Conservation (phyloP, 129 eudicot genomes). For the Logfia minima region DNA sequence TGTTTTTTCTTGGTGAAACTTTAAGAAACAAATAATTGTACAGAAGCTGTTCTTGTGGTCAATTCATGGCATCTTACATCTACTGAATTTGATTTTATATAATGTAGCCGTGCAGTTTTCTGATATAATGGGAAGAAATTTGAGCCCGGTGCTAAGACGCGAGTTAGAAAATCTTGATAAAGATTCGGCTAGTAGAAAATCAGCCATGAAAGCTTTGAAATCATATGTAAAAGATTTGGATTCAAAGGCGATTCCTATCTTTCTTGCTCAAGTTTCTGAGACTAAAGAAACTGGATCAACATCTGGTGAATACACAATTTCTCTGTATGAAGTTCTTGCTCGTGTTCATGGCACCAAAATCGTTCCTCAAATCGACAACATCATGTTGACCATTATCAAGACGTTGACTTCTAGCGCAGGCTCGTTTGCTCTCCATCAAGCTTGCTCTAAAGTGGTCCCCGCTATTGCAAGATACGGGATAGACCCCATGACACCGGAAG, state of each 20-base stretch:
- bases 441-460: constrained; percentile 94
- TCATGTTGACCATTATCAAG: constrained; percentile 71
- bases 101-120: background rate
- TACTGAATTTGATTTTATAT: background rate
- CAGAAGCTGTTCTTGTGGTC: background rate
- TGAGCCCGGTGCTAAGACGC: constrained; percentile 64
- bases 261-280: constrained; percentile 94
- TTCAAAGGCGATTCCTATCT: constrained; percentile 77
- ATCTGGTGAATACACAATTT: constrained; percentile 82
- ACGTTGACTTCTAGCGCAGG: constrained; percentile 71
- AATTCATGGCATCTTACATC: background rate
- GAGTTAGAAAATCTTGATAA: constrained; percentile 91
- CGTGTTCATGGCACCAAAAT: constrained; percentile 87
- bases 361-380: constrained; percentile 76
- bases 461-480: constrained; percentile 86
- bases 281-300: constrained; percentile 72
- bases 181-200: constrained; percentile 79
- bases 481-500: constrained; percentile 77
- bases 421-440: constrained; percentile 92
- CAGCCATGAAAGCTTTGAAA: constrained; percentile 88
- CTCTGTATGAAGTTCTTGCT: constrained; percentile 88
- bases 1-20: background rate
- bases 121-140: constrained; percentile 62
- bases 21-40: background rate
- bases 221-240: constrained; percentile 84